Percentiles rank a stretch among this genome's conserved stretches.
Conservation (phyloP, 164 flowering plant species). For the Macadamia integrifolia region DNA sequence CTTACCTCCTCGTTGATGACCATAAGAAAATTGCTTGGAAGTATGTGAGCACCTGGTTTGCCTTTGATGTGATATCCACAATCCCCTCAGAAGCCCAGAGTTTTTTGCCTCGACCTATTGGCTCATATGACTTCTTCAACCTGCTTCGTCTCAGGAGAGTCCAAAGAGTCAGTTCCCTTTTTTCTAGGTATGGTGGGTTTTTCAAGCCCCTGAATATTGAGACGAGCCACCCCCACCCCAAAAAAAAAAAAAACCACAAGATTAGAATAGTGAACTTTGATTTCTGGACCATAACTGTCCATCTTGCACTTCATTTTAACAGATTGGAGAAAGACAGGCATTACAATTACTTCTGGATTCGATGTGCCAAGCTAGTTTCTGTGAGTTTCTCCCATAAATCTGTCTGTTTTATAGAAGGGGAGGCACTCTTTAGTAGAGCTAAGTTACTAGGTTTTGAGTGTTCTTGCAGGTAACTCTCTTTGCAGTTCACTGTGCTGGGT, state of each 20-base stretch:
- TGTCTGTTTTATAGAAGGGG: background rate
- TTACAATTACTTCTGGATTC: conserved; percentile 80
- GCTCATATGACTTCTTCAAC: conserved; percentile 9
- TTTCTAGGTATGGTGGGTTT: conserved; percentile 11
- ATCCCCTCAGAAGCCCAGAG: conserved; percentile 4
- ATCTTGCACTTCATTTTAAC: conserved; percentile 1
- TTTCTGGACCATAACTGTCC: too few relatives aligned
- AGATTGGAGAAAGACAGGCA: conserved; percentile 92
- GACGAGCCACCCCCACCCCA: too few relatives aligned
- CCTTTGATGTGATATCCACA: conserved; percentile 16
- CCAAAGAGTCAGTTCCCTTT: conserved; percentile 20
- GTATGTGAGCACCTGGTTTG: conserved; percentile 17
- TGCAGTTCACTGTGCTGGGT: conserved; percentile 91
- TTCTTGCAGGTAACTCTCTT: conserved; percentile 78
- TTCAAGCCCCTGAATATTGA: too few relatives aligned
- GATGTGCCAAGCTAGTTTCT: conserved; percentile 75
- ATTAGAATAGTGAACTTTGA: too few relatives aligned
- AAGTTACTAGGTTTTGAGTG: conserved; percentile 7
- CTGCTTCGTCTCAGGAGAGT: conserved; percentile 22
- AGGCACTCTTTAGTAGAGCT: background rate
- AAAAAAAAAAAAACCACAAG: too few relatives aligned
- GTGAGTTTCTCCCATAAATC: conserved; percentile 41
- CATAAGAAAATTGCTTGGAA: conserved; percentile 14
- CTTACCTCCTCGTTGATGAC: conserved; percentile 13
- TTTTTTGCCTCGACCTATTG: background rate